Evolutionary conservation across 805 yeast genomes (phyloP), one percentile per base, ranked within the genome.

Genomic region (Ogataea dorogensis): DNA sequence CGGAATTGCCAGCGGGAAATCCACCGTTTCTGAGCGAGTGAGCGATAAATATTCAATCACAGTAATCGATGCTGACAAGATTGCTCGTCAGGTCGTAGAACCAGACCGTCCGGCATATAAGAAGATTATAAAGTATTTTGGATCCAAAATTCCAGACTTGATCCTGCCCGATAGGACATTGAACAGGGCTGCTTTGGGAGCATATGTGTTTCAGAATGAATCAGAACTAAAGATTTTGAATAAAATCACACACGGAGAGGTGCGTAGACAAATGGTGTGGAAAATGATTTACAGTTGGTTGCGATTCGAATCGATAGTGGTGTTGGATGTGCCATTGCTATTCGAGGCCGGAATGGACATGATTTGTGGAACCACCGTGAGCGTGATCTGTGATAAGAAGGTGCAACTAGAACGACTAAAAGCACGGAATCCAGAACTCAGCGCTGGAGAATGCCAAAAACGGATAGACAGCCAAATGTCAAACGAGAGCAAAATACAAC

Each of bases 1-100:
- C 2, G 96, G 97, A 2, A 93, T 93, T 32, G 96, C 96, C 5
- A 74, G 93, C n/a, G 99, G 99, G 3, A 93, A 93, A 54, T 82
- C 95, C 13, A 91, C 98, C 0, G 97, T 86, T 0, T 86, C 96
- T 0, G 54, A 63, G 12, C 59, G 73, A 22, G 62, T 93, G 8
- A 43, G 58, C 4, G 72, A 75, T 7, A 61, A 75, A 8, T 71
- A 79, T 51, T 54, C 66, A 2, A 41, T 84, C 5, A 71, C 82
- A 0, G 61, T 93, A 1, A 71, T 93, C 1, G 98, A 93, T 64
- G 98, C 98, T 1, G 99, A 93, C 58, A 58, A 75, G 32, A 81
- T 94, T 28, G 98, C 98, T 0, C 73, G 83, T 40, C 79, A 86
- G 43, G 84, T 89, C 6, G 95, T 91, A 8, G 75, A 71, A 46